phyloP scores from a whole-genome alignment of 2,329 filamentous ascomycete species.

The Colletotrichum sp. region DNA sequence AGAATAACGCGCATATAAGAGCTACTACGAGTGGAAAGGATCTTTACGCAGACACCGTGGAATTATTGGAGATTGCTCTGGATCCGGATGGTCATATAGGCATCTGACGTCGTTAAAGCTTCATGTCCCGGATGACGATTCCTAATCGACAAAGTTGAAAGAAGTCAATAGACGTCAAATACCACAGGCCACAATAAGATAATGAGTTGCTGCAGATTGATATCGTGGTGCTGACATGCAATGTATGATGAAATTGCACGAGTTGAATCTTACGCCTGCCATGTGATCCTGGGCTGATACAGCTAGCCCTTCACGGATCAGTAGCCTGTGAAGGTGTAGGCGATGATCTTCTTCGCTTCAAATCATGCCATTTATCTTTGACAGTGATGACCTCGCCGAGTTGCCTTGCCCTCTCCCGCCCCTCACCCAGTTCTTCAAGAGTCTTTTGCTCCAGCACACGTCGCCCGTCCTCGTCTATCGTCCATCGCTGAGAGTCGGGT shows the following conservation, averaged over 20 bases:
- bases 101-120: background rate
- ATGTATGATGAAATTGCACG: background rate
- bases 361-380: slow-evolving; percentile 44
- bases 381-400: slow-evolving; percentile 51
- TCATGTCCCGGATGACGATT: background rate
- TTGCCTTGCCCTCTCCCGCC: slow-evolving; percentile 45
- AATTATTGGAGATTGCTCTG: slow-evolving; percentile 44
- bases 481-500: slow-evolving; percentile 50
- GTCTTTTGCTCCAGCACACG: slow-evolving; percentile 48
- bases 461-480: slow-evolving; percentile 36
- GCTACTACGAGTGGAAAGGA: slow-evolving; percentile 70
- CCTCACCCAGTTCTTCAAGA: slow-evolving; percentile 56
- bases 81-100: background rate
- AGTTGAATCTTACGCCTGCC: background rate
- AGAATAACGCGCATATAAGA: slow-evolving; percentile 64
- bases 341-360: slow-evolving; percentile 36
- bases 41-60: slow-evolving; percentile 60
- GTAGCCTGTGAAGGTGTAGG: background rate
- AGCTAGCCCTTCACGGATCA: background rate
- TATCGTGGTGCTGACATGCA: background rate
- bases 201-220: background rate
- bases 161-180: background rate
- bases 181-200: background rate
- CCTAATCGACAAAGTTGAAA: background rate
- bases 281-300: background rate